Conservation (phyloP, 2,329 filamentous ascomycete species). For the Alternaria rosae region DNA sequence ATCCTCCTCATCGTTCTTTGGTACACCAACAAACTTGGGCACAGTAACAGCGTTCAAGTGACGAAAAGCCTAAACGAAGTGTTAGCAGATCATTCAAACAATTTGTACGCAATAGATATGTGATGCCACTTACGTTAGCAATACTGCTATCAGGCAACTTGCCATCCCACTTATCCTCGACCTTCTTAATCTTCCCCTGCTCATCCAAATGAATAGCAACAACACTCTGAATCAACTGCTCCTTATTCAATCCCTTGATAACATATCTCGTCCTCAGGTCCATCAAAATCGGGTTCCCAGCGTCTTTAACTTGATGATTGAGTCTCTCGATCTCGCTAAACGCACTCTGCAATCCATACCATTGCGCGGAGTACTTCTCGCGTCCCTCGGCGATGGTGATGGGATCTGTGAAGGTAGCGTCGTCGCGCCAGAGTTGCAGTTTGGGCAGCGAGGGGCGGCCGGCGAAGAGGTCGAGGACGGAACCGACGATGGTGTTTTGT, state of each 20-base stretch:
- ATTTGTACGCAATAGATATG: too few relatives aligned
- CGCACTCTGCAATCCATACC: slow-evolving; percentile 66
- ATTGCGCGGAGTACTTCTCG: slow-evolving; percentile 61
- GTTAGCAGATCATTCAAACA: slow-evolving; percentile 33
- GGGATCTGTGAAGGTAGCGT: slow-evolving; percentile 66
- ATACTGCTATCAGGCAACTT: slow-evolving; percentile 60
- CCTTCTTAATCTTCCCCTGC: slow-evolving; percentile 57
- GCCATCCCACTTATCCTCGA: slow-evolving; percentile 65
- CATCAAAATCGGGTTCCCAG: slow-evolving; percentile 67
- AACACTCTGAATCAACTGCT: slow-evolving; percentile 59
- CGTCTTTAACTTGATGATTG: slow-evolving; percentile 60
- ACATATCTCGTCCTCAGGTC: slow-evolving; percentile 62
- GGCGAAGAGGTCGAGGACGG: slow-evolving; percentile 68
- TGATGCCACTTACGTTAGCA: slow-evolving; percentile 58
- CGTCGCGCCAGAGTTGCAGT: slow-evolving; percentile 66
- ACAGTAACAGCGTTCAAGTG: slow-evolving; percentile 61
- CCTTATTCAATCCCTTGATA: slow-evolving; percentile 61
- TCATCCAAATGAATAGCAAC: slow-evolving; percentile 57
- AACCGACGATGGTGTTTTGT: slow-evolving; percentile 65
- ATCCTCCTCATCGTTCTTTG: slow-evolving; percentile 62
- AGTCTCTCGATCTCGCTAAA: slow-evolving; percentile 66
- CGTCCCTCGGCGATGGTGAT: slow-evolving; percentile 65
- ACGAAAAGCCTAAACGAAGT: slow-evolving; percentile 56
- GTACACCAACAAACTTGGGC: slow-evolving; percentile 60
- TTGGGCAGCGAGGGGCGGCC: slow-evolving; percentile 66